A percentile compares a stretch with the other conserved stretches of the same genome.
These are phyloP conservation scores for Arthrobotrys conoides DNA, from an alignment of 2,329 filamentous ascomycete species.

Conservation along the genomic window DNA sequence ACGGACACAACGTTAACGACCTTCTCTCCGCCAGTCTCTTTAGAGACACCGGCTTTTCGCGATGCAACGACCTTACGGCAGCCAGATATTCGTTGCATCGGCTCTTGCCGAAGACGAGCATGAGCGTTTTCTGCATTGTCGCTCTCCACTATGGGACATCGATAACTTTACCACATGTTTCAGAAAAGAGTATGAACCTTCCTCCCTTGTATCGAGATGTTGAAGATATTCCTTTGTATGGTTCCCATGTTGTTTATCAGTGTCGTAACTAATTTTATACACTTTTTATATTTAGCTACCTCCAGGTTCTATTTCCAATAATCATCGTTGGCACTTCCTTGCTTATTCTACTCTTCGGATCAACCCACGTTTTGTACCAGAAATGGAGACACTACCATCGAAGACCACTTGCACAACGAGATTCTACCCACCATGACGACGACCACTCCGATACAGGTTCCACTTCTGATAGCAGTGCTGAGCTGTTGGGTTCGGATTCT, in stretches of 20 bases:
- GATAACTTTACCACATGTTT: constrained; percentile 78
- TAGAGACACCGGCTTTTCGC: constrained; percentile 46
- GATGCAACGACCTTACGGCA: constrained; percentile 58
- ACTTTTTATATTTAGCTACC: constrained; percentile 73
- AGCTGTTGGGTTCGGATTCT: constrained; percentile 66
- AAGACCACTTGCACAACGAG: constrained; percentile 14
- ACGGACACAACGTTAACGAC: constrained; percentile 9
- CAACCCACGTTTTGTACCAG: constrained; percentile 52
- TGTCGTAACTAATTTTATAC: constrained; percentile 60
- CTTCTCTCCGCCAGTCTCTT: constrained; percentile 42
- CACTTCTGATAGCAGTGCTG: constrained; percentile 61
- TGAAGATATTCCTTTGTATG: not conserved
- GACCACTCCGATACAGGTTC: constrained; percentile 41
- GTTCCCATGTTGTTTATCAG: not conserved
- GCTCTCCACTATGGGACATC: constrained; percentile 71
- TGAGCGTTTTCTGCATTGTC: constrained; percentile 62
- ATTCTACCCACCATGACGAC: constrained; percentile 22
- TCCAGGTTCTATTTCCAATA: constrained; percentile 84
- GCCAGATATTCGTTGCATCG: constrained; percentile 54
- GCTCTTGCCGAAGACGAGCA: constrained; percentile 52
- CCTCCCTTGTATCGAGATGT: not conserved
- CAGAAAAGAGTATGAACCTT: constrained; percentile 59
- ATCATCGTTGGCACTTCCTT: constrained; percentile 79
- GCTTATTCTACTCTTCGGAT: constrained; percentile 72
- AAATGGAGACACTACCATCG: constrained; percentile 50